Evolutionary conservation across 1,139 yeast species (phyloP).

Genomic region (Sugiyamaella grinbergsii): DNA sequence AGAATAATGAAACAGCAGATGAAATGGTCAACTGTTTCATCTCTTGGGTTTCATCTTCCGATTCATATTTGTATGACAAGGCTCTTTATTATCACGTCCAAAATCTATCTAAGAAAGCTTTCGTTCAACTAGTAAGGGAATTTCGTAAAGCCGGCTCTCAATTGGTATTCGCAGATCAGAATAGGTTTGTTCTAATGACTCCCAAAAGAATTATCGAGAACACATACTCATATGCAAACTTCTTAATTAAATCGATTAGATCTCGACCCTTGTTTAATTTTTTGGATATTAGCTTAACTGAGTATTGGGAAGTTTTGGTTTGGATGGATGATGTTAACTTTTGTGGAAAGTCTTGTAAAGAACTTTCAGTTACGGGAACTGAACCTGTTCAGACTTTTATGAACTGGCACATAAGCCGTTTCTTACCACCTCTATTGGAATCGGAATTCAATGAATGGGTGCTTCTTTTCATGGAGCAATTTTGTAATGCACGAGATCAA

Average conservation of each 20-base stretch:
- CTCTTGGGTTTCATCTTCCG: slow-evolving; percentile 81
- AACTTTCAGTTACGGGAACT: slow-evolving; percentile 45
- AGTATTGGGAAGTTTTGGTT: slow-evolving; percentile 86
- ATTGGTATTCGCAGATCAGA: slow-evolving; percentile 79
- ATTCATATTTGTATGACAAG: slow-evolving; percentile 74
- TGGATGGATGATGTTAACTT: slow-evolving; percentile 95
- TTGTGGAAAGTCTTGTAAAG: slow-evolving; percentile 76
- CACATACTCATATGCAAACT: slow-evolving; percentile 92
- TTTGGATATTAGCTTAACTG: slow-evolving; percentile 69
- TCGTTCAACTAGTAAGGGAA: slow-evolving; percentile 79
- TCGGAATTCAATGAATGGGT: slow-evolving; percentile 90
- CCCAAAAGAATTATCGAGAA: slow-evolving; percentile 78
- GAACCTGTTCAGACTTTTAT: slow-evolving; percentile 59
- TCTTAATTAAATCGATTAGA: slow-evolving; percentile 75
- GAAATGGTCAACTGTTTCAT: slow-evolving; percentile 80
- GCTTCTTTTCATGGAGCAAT: slow-evolving; percentile 69
- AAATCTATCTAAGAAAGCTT: slow-evolving; percentile 79
- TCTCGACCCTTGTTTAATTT: slow-evolving; percentile 81
- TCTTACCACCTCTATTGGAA: slow-evolving; percentile 72
- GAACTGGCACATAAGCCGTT: slow-evolving; percentile 79
- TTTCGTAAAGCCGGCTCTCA: slow-evolving; percentile 75
- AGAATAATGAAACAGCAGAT: slow-evolving; percentile 70
- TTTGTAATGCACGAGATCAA: slow-evolving; percentile 52
- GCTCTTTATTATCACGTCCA: slow-evolving; percentile 84
- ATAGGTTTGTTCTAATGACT: slow-evolving; percentile 72